Conservation (phyloP, 2,329 filamentous ascomycete species). For the Apiospora malaysiana region DNA sequence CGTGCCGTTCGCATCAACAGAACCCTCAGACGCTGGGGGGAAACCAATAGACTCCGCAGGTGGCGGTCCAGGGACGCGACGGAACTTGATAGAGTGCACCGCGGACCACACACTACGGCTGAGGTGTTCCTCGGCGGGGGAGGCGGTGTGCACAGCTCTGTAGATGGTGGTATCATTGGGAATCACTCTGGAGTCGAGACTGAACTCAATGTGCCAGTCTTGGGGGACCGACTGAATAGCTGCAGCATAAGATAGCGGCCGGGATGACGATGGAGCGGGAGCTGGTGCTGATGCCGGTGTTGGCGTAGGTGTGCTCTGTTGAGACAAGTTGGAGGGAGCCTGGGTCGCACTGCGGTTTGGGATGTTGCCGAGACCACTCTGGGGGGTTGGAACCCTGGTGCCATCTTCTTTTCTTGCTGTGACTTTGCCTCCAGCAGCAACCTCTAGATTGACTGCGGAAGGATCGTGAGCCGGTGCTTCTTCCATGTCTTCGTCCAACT, state of each 20-base stretch:
- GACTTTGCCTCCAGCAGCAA: conserved; percentile 84
- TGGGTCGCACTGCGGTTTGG: conserved; percentile 46
- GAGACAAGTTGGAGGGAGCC: conserved; percentile 41
- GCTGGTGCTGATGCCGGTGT: conserved; percentile 45
- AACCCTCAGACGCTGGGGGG: conserved; percentile 55
- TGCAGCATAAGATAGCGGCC: conserved; percentile 81
- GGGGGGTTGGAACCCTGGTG: conserved; percentile 82
- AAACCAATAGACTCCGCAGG: conserved; percentile 74
- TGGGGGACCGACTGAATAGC: conserved; percentile 81
- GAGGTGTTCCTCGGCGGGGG: conserved; percentile 64
- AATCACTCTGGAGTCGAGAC: conserved; percentile 81
- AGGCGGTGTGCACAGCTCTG: conserved; percentile 79
- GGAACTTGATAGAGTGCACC: conserved; percentile 91
- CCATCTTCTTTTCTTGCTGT: conserved; percentile 93
- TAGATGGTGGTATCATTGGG: conserved; percentile 95
- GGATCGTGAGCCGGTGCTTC: conserved; percentile 73
- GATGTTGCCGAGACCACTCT: conserved; percentile 49
- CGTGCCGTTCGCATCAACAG: conserved; percentile 61
- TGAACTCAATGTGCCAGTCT: conserved; percentile 98
- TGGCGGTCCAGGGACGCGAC: conserved; percentile 81
- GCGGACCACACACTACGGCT: conserved; percentile 87
- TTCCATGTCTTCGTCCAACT: conserved; percentile 84
- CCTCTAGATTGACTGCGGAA: conserved; percentile 88
- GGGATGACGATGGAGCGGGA: conserved; percentile 55
- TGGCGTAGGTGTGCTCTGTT: conserved; percentile 48